These are phyloP conservation scores for Dentipellis sp. DNA, from an alignment of 768 basidiomycete genomes.

Conservation along the genomic window DNA sequence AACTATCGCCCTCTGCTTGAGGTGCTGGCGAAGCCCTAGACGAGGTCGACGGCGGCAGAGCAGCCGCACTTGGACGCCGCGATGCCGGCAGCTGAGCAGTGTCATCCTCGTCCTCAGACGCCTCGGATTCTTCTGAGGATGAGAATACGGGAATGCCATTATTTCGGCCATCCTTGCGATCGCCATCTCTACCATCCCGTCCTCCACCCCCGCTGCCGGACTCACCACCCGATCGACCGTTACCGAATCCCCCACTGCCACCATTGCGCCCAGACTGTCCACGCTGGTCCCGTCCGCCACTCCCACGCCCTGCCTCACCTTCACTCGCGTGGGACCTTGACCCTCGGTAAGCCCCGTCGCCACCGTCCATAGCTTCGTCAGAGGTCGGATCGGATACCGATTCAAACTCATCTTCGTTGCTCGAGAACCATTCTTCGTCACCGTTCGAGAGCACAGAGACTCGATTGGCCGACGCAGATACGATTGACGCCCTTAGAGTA, in stretches of 20 bases:
- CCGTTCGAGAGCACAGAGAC: conserved; percentile 5
- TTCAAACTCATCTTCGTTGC: neutral
- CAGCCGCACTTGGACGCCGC: neutral
- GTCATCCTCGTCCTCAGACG: conserved; percentile 35
- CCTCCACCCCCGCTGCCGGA: conserved; percentile 11
- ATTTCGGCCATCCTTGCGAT: conserved; percentile 29
- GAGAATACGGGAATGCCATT: conserved; percentile 19
- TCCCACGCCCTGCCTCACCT: conserved; percentile 1
- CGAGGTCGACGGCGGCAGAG: conserved; percentile 3
- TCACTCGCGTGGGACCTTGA: neutral
- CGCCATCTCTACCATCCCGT: conserved; percentile 28
- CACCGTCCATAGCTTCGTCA: neutral
- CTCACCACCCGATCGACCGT: conserved; percentile 1
- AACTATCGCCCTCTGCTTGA: conserved; percentile 6
- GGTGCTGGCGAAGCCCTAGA: conserved; percentile 8
- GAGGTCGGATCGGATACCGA: neutral
- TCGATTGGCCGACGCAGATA: conserved; percentile 3
- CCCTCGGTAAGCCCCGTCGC: neutral
- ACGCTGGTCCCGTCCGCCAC: conserved; percentile 14
- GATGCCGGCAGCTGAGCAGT: conserved; percentile 30
- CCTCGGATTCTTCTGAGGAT: conserved; percentile 23
- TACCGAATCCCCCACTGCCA: conserved; percentile 18
- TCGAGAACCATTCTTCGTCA: conserved; percentile 9
- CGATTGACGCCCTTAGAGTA: conserved; percentile 28
- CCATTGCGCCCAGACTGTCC: conserved; percentile 16